These are phyloP conservation scores for Salvia splendens DNA, from an alignment of 257 asterid species.

Conservation along the genomic window DNA sequence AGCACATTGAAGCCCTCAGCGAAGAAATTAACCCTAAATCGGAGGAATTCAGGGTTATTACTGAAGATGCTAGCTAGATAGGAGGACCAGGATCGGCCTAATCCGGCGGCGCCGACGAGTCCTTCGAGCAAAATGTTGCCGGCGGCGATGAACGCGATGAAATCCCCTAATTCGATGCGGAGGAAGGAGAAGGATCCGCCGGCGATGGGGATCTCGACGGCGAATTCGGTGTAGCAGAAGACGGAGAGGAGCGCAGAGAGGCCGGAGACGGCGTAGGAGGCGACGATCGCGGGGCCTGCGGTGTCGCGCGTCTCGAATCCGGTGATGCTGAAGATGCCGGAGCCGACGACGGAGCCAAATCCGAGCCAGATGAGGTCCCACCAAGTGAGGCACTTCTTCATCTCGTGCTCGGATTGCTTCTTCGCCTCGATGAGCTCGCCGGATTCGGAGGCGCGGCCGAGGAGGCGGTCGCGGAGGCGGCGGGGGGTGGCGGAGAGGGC, in stretches of 20 bases:
- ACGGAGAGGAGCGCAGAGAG: slow-evolving; percentile 83
- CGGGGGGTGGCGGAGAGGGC: slow-evolving; percentile 65
- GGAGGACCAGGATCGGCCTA: slow-evolving; percentile 93
- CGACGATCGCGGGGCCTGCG: slow-evolving; percentile 90
- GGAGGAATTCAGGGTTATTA: slow-evolving; percentile 56
- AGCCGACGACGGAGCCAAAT: slow-evolving; percentile 91
- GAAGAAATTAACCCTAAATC: slow-evolving; percentile 61
- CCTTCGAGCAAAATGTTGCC: slow-evolving; percentile 83
- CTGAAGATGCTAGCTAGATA: slow-evolving; percentile 67
- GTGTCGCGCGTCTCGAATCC: slow-evolving; percentile 69
- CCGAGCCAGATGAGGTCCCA: slow-evolving; percentile 96
- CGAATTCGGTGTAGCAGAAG: slow-evolving; percentile 84
- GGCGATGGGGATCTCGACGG: slow-evolving; percentile 89
- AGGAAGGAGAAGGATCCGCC: slow-evolving; percentile 93
- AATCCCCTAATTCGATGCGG: slow-evolving; percentile 89
- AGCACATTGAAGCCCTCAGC: slow-evolving; percentile 76
- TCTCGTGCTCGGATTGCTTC: slow-evolving; percentile 70
- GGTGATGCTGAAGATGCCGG: slow-evolving; percentile 87
- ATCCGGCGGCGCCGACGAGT: slow-evolving; percentile 91
- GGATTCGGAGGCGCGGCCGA: slow-evolving; percentile 66
- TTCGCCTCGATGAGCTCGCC: slow-evolving; percentile 56
- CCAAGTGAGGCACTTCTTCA: slow-evolving; percentile 86
- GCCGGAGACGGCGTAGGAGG: slow-evolving; percentile 81
- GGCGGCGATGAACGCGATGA: slow-evolving; percentile 85
- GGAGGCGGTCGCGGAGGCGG: slow-evolving; percentile 77